phyloP scores from a whole-genome alignment of 2,329 filamentous ascomycete species.

The Sporothrix mexicana region DNA sequence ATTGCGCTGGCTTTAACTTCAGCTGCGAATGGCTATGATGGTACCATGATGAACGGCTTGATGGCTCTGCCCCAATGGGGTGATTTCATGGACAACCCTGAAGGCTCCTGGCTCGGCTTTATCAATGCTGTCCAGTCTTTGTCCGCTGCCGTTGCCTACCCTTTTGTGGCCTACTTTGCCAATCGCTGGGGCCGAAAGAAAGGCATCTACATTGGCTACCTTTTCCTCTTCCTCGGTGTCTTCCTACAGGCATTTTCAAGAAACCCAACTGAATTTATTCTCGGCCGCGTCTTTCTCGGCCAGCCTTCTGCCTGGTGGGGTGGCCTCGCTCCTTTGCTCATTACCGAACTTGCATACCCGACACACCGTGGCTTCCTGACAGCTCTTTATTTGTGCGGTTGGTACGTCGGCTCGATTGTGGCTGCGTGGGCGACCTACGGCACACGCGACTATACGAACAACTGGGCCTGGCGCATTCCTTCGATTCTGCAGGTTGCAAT shows the following conservation, averaged over 20 bases:
- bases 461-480: not conserved
- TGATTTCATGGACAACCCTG: not conserved
- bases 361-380: not conserved
- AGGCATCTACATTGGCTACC: not conserved
- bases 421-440: not conserved
- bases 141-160: not conserved
- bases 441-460: not conserved
- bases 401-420: not conserved
- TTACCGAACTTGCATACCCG: not conserved
- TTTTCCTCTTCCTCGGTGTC: not conserved
- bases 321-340: not conserved
- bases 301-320: not conserved
- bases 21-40: not conserved
- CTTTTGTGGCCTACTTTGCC: not conserved
- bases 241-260: not conserved
- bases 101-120: not conserved
- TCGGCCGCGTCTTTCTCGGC: not conserved
- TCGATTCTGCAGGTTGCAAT: not conserved
- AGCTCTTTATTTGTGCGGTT: not conserved
- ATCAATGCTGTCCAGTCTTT: not conserved
- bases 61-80: not conserved
- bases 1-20: not conserved
- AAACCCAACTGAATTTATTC: not conserved
- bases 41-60: not conserved
- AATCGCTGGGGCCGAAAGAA: not conserved